Conservation (phyloP, 2,329 filamentous ascomycete genomes). For the Aspergillus fructus region DNA sequence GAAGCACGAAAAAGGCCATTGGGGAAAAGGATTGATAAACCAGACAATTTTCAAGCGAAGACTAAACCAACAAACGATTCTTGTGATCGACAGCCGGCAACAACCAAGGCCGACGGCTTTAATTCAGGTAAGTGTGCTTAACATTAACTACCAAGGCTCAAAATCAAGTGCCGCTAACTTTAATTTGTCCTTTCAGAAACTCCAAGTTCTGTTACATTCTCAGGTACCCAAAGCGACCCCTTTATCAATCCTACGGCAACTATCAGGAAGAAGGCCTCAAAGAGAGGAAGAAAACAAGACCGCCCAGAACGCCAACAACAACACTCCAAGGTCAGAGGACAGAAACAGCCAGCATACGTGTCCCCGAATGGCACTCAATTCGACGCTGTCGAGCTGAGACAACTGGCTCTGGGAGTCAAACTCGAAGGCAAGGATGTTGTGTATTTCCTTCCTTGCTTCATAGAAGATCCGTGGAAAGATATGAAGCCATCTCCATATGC, state of each 20-base stretch:
- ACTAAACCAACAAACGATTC: background rate
- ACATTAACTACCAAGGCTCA: background rate
- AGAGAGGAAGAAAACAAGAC: background rate
- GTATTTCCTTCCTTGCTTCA: slow-evolving; percentile 22
- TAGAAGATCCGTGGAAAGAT: slow-evolving; percentile 22
- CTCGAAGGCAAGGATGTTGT: slow-evolving; percentile 4
- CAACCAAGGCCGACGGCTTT: background rate
- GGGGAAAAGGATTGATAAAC: background rate
- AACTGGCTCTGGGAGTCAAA: slow-evolving; percentile 18
- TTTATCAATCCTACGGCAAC: background rate
- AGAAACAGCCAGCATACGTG: slow-evolving; percentile 13
- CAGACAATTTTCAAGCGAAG: background rate
- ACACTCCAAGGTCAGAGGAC: background rate
- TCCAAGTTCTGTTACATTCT: background rate
- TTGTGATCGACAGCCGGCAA: background rate
- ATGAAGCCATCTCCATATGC: slow-evolving; percentile 8
- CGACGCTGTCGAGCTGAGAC: slow-evolving; percentile 14
- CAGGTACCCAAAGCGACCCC: background rate
- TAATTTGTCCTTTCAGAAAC: background rate
- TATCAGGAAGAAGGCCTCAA: background rate
- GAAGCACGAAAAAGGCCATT: background rate
- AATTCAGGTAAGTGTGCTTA: background rate
- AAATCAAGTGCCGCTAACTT: background rate
- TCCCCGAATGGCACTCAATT: slow-evolving; percentile 25
- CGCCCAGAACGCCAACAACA: background rate